These are phyloP conservation scores for Eragrostis tef DNA, from an alignment of 202 grass and related monocot species.

Conservation along the genomic window DNA sequence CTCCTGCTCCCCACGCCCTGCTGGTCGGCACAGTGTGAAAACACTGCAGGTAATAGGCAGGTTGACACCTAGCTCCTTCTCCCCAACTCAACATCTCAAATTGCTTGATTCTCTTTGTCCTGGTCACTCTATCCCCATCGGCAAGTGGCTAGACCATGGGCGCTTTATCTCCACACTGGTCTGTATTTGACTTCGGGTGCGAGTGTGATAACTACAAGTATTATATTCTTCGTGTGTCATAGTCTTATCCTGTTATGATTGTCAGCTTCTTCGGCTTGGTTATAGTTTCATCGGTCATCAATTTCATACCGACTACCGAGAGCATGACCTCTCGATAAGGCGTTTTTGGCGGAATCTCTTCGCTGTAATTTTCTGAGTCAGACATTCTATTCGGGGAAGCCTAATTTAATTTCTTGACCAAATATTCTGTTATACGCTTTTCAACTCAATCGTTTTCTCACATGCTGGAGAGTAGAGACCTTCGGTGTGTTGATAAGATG, in stretches of 20 bases:
- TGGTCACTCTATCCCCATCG: conserved; percentile 1
- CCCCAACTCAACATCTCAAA: background rate
- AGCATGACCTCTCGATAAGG: background rate
- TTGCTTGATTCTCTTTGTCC: background rate
- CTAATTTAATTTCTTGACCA: conserved; percentile 12
- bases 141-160: background rate
- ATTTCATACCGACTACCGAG: background rate
- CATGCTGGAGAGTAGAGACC: conserved; percentile 6
- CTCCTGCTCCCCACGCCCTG: background rate
- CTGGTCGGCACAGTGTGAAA: background rate
- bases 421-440: conserved; percentile 3
- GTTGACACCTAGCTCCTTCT: conserved; percentile 1
- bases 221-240: background rate
- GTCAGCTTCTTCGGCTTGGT: conserved; percentile 17
- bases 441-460: background rate
- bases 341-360: background rate
- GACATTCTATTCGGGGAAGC: background rate
- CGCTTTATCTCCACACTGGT: background rate
- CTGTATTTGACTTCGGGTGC: background rate
- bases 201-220: background rate
- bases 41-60: background rate
- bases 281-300: background rate
- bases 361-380: background rate
- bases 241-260: conserved; percentile 23
- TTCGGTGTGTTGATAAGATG: conserved; percentile 14